A percentile compares a stretch with the other conserved stretches of the same genome.
Conservation (phyloP, 2,329 filamentous ascomycete genomes). For the Venturia carpophila region DNA sequence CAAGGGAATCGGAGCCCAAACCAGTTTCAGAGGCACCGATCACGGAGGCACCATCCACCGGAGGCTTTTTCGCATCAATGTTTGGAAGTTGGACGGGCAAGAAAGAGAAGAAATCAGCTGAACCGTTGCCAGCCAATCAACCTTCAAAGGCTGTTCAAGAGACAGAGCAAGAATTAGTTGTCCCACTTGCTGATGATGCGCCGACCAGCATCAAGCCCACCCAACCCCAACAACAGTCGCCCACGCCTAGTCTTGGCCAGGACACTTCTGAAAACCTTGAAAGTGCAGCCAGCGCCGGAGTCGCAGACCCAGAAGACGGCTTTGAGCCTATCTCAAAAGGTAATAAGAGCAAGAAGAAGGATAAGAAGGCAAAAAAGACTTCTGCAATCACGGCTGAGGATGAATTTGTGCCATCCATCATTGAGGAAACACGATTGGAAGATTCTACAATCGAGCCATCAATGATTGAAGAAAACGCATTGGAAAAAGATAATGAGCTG, state of each 20-base stretch:
- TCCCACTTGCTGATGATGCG: background rate
- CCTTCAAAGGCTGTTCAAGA: background rate
- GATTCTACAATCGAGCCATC: background rate
- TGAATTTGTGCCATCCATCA: background rate
- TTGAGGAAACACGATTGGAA: background rate
- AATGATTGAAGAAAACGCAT: background rate
- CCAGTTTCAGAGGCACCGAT: background rate
- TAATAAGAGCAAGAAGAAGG: conserved; percentile 13
- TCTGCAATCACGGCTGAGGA: background rate
- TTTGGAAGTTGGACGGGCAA: conserved; percentile 22
- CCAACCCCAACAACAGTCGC: background rate
- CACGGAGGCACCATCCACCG: background rate
- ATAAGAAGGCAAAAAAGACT: conserved; percentile 1
- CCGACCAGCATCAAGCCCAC: background rate
- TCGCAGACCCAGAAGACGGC: background rate
- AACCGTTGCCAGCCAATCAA: background rate
- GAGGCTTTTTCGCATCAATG: background rate
- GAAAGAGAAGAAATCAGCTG: conserved; percentile 31
- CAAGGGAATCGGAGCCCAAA: background rate
- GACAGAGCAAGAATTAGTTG: background rate
- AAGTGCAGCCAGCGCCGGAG: background rate
- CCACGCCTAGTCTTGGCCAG: background rate
- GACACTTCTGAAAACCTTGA: background rate
- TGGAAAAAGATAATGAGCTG: background rate
- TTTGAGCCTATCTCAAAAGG: background rate